A percentile compares a stretch with the other conserved stretches of the same genome.
Conservation (phyloP, 116 monocot species). For the Dioscorea cayenensis region DNA sequence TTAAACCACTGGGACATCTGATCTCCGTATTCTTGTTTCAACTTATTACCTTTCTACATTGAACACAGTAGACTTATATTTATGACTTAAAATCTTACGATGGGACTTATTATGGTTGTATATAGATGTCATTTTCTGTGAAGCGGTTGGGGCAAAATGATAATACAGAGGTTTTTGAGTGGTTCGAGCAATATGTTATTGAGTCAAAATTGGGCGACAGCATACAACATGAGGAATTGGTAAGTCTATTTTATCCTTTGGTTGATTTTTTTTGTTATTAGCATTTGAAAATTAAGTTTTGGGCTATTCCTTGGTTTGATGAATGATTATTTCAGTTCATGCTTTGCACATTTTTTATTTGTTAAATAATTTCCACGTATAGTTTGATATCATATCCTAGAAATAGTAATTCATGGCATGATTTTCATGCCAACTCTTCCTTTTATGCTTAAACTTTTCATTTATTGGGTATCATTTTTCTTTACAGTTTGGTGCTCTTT, state of each 20-base stretch:
- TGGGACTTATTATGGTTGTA: conserved; percentile 1
- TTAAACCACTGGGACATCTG: no score
- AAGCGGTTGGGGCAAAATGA: conserved; percentile 31
- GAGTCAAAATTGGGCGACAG: conserved; percentile 61
- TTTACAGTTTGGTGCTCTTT: conserved; percentile 13
- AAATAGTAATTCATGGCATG: not conserved
- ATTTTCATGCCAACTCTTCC: not conserved
- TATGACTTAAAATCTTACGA: not conserved
- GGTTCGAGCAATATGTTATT: conserved; percentile 75
- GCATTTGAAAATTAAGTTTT: not conserved
- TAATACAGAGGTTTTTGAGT: conserved; percentile 47
- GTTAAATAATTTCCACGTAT: not conserved
- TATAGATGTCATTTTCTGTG: conserved; percentile 38
- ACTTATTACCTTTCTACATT: not conserved
- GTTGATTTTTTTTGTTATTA: not conserved
- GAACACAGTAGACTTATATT: not conserved
- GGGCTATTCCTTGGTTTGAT: not conserved
- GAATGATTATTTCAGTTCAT: not conserved
- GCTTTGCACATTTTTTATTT: not conserved
- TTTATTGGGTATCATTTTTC: not conserved
- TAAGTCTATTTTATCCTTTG: conserved; percentile 13
- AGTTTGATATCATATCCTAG: not conserved
- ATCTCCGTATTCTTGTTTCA: no score
- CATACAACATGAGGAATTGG: conserved; percentile 72
- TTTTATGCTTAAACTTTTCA: not conserved